These are phyloP conservation scores for Mycena epipterygia DNA, from an alignment of 768 basidiomycete genomes.

Conservation along the genomic window DNA sequence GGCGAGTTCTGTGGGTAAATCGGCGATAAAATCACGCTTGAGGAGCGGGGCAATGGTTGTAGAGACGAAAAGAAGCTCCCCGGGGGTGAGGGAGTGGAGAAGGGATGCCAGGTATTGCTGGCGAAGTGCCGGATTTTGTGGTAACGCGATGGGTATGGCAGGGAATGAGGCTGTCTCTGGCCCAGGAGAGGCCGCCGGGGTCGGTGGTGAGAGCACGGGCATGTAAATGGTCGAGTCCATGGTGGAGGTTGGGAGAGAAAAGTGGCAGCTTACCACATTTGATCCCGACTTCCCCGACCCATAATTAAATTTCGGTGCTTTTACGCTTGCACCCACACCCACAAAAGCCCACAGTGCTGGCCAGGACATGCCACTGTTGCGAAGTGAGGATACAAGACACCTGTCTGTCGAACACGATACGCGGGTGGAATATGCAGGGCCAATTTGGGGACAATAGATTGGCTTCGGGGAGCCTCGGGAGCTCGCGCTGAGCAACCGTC, in stretches of 20 bases:
- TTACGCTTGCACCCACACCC: too few species aligned
- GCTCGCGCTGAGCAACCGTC: too few species aligned
- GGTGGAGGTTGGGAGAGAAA: slow-evolving; percentile 5
- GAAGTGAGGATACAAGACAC: too few species aligned
- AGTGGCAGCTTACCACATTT: too few species aligned
- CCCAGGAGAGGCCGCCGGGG: slow-evolving; percentile 73
- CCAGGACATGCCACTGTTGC: too few species aligned
- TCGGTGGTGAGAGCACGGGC: slow-evolving; percentile 70
- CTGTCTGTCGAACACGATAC: too few species aligned
- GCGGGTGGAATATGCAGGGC: too few species aligned
- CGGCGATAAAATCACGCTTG: slow-evolving; percentile 70
- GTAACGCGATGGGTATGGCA: slow-evolving; percentile 38
- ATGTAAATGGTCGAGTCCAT: slow-evolving; percentile 56
- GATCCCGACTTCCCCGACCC: too few species aligned
- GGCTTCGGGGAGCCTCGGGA: too few species aligned
- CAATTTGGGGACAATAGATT: too few species aligned
- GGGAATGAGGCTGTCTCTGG: slow-evolving; percentile 42
- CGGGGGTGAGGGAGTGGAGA: slow-evolving; percentile 66
- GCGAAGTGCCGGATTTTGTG: slow-evolving; percentile 57
- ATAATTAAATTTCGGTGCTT: not conserved
- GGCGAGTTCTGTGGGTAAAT: slow-evolving; percentile 78
- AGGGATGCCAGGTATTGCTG: slow-evolving; percentile 65
- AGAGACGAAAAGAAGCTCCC: slow-evolving; percentile 77
- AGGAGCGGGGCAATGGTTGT: slow-evolving; percentile 74
- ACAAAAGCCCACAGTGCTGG: too few species aligned